Evolutionary conservation across 2,329 filamentous ascomycete genomes (phyloP), one percentile per base, ranked within the genome.

Genomic region (Apiospora malaysiana): DNA sequence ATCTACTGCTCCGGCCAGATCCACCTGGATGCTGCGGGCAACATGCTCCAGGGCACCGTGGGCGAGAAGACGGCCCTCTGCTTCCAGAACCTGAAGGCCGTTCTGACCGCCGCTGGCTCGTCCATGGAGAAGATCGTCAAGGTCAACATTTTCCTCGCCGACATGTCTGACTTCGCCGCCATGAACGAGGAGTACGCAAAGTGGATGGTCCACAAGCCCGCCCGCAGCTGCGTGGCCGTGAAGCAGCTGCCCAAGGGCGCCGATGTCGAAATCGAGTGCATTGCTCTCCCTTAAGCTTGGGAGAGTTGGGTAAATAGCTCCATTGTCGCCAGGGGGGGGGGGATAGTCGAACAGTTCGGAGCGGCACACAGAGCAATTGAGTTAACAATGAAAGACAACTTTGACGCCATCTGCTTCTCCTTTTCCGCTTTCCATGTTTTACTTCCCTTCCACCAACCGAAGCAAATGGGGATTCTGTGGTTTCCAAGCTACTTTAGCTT

Each of bases 131-230:
- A 91, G 82, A 92, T 97, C 66, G 93, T 98, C 84, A 97, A 98
- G 88, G 93, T 94, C 77, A 94, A 91, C 80, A 92, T 97, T 79
- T 98, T 98, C 88, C 85, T 98, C 73, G 92, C 92, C 68, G 93
- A 97, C 83, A 98, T 98, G 95, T 89, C 87, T 74, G 88, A 96
- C 83, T 98, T 98, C 80, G 91, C 88, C 68, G 90, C 90, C 80
- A 94, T 97, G 93, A 97, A 97, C 83, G 87, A 87, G 75, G 92
- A 93, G 79, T 97, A 96, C 82, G 92, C 91, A 82, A 91, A 94
- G 83, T 94, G 91, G 87, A 95, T 95, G 82, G 83, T 87, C 72
- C 91, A 94, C 84, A 95, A 94, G 88, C 94, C 94, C 25, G 92
- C 93, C n/a, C 89, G 94, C 76, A 94, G 92, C 84, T 97, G 94